Conservation (phyloP, 495 filamentous ascomycete genomes). For the Penicillium cinerascens region DNA sequence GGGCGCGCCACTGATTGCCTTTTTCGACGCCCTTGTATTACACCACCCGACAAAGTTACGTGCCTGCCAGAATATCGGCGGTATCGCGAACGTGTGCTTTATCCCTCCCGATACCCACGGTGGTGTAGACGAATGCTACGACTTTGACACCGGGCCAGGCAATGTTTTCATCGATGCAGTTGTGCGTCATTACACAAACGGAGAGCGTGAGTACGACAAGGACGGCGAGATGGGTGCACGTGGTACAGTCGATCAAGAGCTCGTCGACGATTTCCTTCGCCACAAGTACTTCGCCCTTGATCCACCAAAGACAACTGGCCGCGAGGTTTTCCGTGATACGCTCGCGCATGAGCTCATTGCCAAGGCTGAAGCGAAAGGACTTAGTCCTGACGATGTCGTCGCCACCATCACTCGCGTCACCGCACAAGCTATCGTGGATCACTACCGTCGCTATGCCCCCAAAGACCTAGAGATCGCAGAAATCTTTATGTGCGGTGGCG, state of each 20-base stretch:
- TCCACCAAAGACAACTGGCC: conserved; percentile 56
- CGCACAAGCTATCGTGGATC: conserved; percentile 53
- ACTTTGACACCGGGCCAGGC: conserved; percentile 50
- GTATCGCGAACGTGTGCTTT: conserved; percentile 59
- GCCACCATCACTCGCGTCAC: conserved; percentile 57
- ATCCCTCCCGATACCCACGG: conserved; percentile 52
- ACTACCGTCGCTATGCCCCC: conserved; percentile 51
- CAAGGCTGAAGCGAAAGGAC: conserved; percentile 39
- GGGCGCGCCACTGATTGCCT: conserved; percentile 43
- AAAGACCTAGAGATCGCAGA: conserved; percentile 47
- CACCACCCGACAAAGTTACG: conserved; percentile 55
- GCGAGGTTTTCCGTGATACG: conserved; percentile 56
- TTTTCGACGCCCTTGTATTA: conserved; percentile 49
- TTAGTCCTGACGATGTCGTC: conserved; percentile 47
- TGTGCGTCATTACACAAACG: conserved; percentile 35
- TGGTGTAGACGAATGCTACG: conserved; percentile 44
- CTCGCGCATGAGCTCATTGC: conserved; percentile 46
- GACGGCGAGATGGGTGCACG: conserved; percentile 52
- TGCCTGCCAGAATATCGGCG: conserved; percentile 58
- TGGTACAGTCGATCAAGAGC: conserved; percentile 48
- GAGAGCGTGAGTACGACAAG: conserved; percentile 32
- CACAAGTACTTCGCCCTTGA: conserved; percentile 47
- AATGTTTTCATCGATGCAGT: conserved; percentile 42
- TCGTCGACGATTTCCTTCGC: conserved; percentile 51
- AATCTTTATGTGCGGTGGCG: conserved; percentile 59